Percentiles rank a stretch among this genome's conserved stretches.
phyloP scores from a whole-genome alignment of 1,139 yeast species.

The Eremothecium coryli region DNA sequence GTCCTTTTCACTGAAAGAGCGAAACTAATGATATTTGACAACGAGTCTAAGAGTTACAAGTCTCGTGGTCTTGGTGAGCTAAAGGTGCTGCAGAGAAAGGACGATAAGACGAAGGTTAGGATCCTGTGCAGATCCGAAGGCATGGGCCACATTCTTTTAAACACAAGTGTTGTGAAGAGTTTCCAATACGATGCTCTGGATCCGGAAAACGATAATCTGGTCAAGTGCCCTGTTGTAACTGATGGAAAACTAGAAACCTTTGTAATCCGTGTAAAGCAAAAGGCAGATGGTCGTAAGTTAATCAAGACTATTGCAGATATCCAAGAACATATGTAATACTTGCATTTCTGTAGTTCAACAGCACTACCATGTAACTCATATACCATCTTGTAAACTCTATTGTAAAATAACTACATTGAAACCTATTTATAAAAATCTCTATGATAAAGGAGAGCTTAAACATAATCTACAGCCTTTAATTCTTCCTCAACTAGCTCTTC shows the following conservation, averaged over 20 bases:
- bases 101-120: conserved; percentile 51
- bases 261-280: conserved; percentile 63
- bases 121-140: conserved; percentile 83
- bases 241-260: conserved; percentile 47
- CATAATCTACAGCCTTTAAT: conserved; percentile 10
- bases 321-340: conserved; percentile 25
- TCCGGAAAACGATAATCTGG: conserved; percentile 43
- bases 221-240: conserved; percentile 49
- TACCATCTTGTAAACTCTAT: not conserved
- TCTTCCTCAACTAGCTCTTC: conserved; percentile 13
- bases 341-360: not conserved
- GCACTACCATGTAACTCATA: conserved; percentile 3
- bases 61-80: conserved; percentile 76
- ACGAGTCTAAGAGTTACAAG: conserved; percentile 42
- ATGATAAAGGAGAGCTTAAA: not conserved
- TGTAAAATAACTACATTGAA: not conserved
- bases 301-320: conserved; percentile 44
- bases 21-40: conserved; percentile 56
- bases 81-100: conserved; percentile 54
- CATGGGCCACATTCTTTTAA: conserved; percentile 69
- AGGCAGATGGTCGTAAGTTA: conserved; percentile 59
- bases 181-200: conserved; percentile 42
- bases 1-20: conserved; percentile 56
- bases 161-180: conserved; percentile 45
- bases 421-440: not conserved